Percentiles rank a stretch among this genome's conserved stretches.
phyloP scores from a whole-genome alignment of 345 rosid species.

The Pistacia integerrima region DNA sequence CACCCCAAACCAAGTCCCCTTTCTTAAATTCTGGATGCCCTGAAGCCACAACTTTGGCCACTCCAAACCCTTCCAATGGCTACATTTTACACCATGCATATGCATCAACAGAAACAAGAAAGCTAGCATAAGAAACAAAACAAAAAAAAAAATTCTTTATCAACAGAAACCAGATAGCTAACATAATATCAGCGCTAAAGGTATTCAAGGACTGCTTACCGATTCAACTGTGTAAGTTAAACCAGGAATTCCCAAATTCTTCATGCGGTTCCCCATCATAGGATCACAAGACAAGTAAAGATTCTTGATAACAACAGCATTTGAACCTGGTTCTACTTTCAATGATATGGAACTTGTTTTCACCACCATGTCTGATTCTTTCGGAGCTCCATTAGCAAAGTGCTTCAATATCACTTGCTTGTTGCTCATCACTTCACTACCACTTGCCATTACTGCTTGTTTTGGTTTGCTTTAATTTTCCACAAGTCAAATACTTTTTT shows the following conservation, averaged over 20 bases:
- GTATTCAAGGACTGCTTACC: slow-evolving; percentile 6
- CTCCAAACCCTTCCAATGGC: slow-evolving; percentile 22
- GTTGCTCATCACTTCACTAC: slow-evolving; percentile 22
- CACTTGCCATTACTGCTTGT: background rate
- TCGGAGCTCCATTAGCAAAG: slow-evolving; percentile 23
- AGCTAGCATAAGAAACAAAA: background rate
- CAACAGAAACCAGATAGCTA: too few species aligned
- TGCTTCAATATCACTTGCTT: slow-evolving; percentile 41
- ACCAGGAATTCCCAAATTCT: background rate
- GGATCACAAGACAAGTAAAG: slow-evolving; percentile 48
- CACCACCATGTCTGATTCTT: slow-evolving; percentile 33
- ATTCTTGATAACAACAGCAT: slow-evolving; percentile 34
- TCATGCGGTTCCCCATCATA: slow-evolving; percentile 31
- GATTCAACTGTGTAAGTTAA: slow-evolving; percentile 15
- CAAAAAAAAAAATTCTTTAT: too few species aligned
- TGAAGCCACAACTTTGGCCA: slow-evolving; percentile 29
- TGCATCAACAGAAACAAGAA: background rate
- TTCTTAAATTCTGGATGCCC: slow-evolving; percentile 24
- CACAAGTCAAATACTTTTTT: too few species aligned
- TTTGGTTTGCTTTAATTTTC: too few species aligned
- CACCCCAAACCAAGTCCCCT: slow-evolving; percentile 36
- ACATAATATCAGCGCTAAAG: too few species aligned
- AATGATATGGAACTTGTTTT: slow-evolving; percentile 4
- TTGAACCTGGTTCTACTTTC: slow-evolving; percentile 22
- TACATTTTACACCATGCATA: background rate